Conservation (phyloP, 345 rosid genomes). For the Camelina laxa region DNA sequence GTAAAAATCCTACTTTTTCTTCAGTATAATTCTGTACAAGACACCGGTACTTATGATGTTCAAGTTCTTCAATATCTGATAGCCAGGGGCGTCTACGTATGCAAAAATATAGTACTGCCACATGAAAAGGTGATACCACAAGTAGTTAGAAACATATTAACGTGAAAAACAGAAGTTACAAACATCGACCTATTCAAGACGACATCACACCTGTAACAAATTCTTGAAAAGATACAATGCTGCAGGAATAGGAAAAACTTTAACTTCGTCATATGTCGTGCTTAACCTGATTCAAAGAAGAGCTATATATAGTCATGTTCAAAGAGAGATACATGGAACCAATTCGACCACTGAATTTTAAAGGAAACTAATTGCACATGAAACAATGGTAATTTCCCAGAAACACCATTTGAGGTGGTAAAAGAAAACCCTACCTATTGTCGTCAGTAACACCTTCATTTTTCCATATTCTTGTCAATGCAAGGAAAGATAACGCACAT, state of each 20-base stretch:
- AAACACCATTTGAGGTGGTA: neutral
- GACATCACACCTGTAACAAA: slow-evolving; percentile 76
- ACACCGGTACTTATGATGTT: slow-evolving; percentile 96
- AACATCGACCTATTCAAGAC: neutral
- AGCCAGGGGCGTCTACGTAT: slow-evolving; percentile 95
- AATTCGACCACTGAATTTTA: neutral
- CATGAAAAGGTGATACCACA: slow-evolving; percentile 25
- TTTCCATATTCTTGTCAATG: slow-evolving; percentile 82
- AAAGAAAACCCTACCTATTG: slow-evolving; percentile 60
- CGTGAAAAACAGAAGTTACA: neutral
- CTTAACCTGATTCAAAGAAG: slow-evolving; percentile 61
- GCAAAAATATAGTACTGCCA: slow-evolving; percentile 98
- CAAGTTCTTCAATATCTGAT: slow-evolving; percentile 96
- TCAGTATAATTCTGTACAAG: slow-evolving; percentile 85
- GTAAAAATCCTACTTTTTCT: slow-evolving; percentile 69
- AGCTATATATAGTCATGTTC: neutral
- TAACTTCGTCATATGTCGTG: slow-evolving; percentile 86
- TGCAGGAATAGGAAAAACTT: slow-evolving; percentile 90
- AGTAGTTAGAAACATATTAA: slow-evolving; percentile 29
- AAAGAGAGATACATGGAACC: neutral
- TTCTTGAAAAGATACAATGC: slow-evolving; percentile 92
- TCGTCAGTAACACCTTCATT: slow-evolving; percentile 87
- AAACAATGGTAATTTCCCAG: neutral
- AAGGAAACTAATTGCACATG: slow-evolving; percentile 10
- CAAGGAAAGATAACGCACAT: slow-evolving; percentile 84